A percentile compares a stretch with the other conserved stretches of the same genome.
Conservation (phyloP, 2,329 filamentous ascomycete species). For the Calonectria crousiana region DNA sequence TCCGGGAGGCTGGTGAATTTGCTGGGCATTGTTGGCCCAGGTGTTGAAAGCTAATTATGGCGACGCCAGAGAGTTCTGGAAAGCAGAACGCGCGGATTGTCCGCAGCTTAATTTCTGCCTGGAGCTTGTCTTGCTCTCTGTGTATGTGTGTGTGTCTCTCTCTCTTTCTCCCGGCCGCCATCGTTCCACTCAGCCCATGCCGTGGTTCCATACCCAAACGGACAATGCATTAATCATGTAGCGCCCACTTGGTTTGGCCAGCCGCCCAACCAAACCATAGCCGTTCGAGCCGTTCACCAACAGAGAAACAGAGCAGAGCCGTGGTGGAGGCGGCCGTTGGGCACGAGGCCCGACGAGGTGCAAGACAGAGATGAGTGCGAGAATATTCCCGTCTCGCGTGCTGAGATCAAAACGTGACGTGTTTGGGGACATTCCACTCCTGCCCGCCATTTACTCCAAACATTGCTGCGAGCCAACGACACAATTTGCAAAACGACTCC, state of each 20-base stretch:
- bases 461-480: neutral
- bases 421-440: neutral
- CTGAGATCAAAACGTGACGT: conserved; percentile 13
- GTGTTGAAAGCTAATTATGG: neutral
- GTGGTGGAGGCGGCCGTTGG: conserved; percentile 2
- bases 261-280: conserved; percentile 13
- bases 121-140: neutral
- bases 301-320: neutral
- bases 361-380: neutral
- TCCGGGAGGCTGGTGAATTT: neutral
- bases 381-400: neutral
- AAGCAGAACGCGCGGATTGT: neutral
- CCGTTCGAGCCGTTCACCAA: neutral
- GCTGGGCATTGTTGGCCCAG: neutral
- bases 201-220: conserved; percentile 3
- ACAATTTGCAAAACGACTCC: conserved; percentile 9
- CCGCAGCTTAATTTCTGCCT: neutral
- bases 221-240: conserved; percentile 19
- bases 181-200: conserved; percentile 1
- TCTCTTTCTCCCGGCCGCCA: neutral
- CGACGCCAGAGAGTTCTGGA: neutral
- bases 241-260: conserved; percentile 22
- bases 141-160: neutral
- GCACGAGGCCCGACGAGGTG: neutral
- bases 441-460: conserved; percentile 6